Evolutionary conservation across 371 early-diverging fungal genomes (phyloP), one percentile per base, ranked within the genome.

Genomic region (Mortierella sp.): DNA sequence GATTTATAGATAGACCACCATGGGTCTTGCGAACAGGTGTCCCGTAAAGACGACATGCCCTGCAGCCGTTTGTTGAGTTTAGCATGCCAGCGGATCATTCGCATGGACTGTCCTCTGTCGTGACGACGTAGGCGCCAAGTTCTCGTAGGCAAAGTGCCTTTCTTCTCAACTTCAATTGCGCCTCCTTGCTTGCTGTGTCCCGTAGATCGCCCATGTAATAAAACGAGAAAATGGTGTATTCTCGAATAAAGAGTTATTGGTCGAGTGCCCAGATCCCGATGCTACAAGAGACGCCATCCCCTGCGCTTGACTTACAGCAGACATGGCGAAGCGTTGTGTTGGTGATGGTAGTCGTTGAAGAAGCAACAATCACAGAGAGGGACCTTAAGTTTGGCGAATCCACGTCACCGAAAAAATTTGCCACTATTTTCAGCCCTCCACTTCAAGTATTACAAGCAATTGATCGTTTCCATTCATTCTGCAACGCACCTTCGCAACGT

Each of bases 271-370:
- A 19, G 28, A 72, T 47, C 42, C 45, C 38, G 38, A 10, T 68
- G 42, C 38, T 55, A 50, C 7, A 16, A 11, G 1, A 34, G 57
- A 34, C 63, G 63, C 42, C 21, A 21, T 63, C 21, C 63, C 19
- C 16, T 38, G 68, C 11, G 68, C 68, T 68, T 68, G 68, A 78
- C 78, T 78, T 78, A 78, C 78, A 50, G 78, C 63, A 72, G 78
- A 72, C 78, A 78, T 78, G 78, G 70, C 70, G 71, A 47, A 52
- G 34, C 65, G 31, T 45, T 48, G 68, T 60, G 58, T 57, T 45
- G 57, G 42, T 13, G 57, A 13, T 42, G 26, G n/a, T 50, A 50
- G 50, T 50, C 50, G 44, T 38, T 50, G 73, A 34, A 13, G 74
- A 52, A 45, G 31, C 21, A 75, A 10, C 45, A 21, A 47, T 28